Evolutionary conservation across 1,284 basidiomycete genomes (phyloP).

Genomic region (Trichosporon asahii): DNA sequence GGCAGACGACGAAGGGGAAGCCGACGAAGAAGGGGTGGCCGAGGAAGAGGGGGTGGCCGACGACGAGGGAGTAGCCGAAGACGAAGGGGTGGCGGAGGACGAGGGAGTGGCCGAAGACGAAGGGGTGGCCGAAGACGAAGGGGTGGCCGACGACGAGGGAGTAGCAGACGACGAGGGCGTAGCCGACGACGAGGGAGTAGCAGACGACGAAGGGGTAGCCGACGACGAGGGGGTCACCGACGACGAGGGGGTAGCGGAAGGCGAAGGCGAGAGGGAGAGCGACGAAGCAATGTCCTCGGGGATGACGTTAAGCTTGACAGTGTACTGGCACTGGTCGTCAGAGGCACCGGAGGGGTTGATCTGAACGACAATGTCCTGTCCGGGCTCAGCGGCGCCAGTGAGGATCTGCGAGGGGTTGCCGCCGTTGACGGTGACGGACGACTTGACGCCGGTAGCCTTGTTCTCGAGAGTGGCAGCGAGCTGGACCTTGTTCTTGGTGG

Average conservation of each 20-base stretch:
- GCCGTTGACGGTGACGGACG: conserved; percentile 6
- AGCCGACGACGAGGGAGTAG: neutral
- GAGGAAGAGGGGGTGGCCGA: too few relatives aligned
- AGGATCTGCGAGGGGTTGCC: conserved; percentile 1
- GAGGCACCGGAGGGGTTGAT: conserved; percentile 15
- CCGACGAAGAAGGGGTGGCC: too few relatives aligned
- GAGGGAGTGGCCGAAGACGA: neutral
- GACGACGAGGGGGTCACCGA: neutral
- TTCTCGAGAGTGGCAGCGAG: conserved; percentile 8
- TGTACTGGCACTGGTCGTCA: conserved; percentile 16
- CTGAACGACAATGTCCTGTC: conserved; percentile 9
- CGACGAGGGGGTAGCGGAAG: neutral
- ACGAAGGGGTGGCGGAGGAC: neutral
- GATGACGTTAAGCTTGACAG: neutral
- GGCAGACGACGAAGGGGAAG: too few relatives aligned
- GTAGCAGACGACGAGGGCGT: neutral
- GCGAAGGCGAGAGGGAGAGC: neutral
- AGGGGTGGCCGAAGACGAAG: neutral
- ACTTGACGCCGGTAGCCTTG: conserved; percentile 13
- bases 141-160: neutral
- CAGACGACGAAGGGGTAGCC: neutral
- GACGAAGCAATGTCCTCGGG: neutral
- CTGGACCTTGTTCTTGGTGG: conserved; percentile 15
- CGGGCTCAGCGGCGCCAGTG: neutral
- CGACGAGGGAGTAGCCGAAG: too few relatives aligned